Percentiles rank a stretch among this genome's conserved stretches.
These are phyloP conservation scores for Aspergillus arachidicola DNA, from an alignment of 2,329 filamentous ascomycete genomes.

Conservation along the genomic window DNA sequence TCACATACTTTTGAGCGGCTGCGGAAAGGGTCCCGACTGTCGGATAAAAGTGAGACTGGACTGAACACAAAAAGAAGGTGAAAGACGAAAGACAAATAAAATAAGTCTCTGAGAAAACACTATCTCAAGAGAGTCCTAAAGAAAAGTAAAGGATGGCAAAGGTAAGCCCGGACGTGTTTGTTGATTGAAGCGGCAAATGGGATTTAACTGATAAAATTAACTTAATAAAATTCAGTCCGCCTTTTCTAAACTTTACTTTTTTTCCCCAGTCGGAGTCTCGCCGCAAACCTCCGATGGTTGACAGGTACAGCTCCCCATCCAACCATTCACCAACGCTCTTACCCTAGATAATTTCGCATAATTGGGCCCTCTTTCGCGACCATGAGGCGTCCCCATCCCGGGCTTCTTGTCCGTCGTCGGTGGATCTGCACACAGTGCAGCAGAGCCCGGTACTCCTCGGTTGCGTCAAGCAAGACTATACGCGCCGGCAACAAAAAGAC, in stretches of 20 bases:
- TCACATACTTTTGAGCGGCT: slow-evolving; percentile 21
- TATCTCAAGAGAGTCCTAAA: neutral
- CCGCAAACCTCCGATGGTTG: slow-evolving; percentile 13
- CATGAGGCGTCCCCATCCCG: slow-evolving; percentile 33
- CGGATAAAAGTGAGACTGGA: neutral
- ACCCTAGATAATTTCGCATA: neutral
- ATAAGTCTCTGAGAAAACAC: neutral
- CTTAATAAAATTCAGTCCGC: slow-evolving; percentile 20
- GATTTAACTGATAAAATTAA: neutral
- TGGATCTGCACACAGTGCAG: slow-evolving; percentile 43
- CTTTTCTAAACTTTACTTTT: slow-evolving; percentile 12
- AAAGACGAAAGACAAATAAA: neutral
- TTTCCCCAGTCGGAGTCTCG: slow-evolving; percentile 12
- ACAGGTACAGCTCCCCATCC: neutral
- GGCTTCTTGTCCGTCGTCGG: slow-evolving; percentile 31
- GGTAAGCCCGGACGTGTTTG: neutral
- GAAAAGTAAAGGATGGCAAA: neutral
- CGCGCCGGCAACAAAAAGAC: slow-evolving; percentile 34
- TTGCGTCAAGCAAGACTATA: slow-evolving; percentile 16
- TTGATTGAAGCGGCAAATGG: neutral
- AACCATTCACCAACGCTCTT: slow-evolving; percentile 6
- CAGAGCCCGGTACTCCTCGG: slow-evolving; percentile 35
- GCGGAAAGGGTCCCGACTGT: neutral
- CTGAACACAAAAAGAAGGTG: neutral
- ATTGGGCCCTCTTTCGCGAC: slow-evolving; percentile 2